These are phyloP conservation scores for Yarrowia hollandica DNA, from an alignment of 805 yeast species.

Conservation along the genomic window DNA sequence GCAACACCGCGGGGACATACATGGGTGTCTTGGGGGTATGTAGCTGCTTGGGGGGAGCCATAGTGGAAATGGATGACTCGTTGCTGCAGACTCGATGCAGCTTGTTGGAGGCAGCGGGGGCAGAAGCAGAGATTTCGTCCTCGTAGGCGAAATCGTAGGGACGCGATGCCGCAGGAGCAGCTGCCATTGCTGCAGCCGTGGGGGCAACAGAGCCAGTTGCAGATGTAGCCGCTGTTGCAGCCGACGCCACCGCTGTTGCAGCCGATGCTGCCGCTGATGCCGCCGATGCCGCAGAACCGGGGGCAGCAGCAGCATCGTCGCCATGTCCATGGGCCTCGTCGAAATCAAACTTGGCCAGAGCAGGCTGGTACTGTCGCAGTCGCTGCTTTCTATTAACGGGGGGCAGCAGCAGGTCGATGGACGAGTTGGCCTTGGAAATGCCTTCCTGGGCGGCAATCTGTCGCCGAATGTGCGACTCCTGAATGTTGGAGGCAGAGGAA, in stretches of 20 bases:
- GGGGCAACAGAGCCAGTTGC: constrained; percentile 1
- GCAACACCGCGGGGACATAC: constrained; percentile 86
- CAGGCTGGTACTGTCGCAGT: constrained; percentile 29
- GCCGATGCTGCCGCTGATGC: background rate
- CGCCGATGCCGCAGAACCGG: too few relatives aligned
- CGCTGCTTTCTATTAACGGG: constrained; percentile 31
- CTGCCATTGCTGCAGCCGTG: constrained; percentile 1
- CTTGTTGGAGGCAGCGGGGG: constrained; percentile 14
- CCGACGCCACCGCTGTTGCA: background rate
- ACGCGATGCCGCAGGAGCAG: constrained; percentile 25
- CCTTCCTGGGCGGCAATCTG: constrained; percentile 22
- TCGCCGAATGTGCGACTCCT: constrained; percentile 28
- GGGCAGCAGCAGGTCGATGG: constrained; percentile 31
- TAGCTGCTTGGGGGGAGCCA: constrained; percentile 59
- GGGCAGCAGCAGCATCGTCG: background rate
- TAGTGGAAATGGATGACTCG: constrained; percentile 32
- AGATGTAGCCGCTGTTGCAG: too few relatives aligned
- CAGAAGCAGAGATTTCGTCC: constrained; percentile 20
- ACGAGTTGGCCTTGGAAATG: constrained; percentile 17
- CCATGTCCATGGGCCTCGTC: constrained; percentile 7
- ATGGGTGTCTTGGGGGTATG: constrained; percentile 81
- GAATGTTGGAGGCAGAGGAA: constrained; percentile 14
- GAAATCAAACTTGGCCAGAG: constrained; percentile 22
- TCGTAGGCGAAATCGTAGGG: constrained; percentile 31
- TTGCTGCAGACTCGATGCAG: constrained; percentile 20